Percentiles rank a stretch among this genome's conserved stretches.
phyloP scores from a whole-genome alignment of 495 filamentous ascomycete genomes.

The Aeminium ludgeri region DNA sequence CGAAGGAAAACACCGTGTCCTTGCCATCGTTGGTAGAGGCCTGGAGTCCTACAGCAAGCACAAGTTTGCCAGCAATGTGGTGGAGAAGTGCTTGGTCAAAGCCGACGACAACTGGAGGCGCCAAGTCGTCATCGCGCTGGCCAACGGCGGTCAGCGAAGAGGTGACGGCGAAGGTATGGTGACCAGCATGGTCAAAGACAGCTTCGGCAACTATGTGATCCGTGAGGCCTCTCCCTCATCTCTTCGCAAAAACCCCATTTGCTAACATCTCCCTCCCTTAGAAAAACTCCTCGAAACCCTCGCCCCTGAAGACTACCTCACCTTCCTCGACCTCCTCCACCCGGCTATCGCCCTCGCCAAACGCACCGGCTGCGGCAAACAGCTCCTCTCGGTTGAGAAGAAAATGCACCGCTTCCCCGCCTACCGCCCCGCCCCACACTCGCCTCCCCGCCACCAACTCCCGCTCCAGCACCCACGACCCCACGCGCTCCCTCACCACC shows the following conservation, averaged over 20 bases:
- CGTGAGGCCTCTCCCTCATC: slow-evolving; percentile 44
- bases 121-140: slow-evolving; percentile 53
- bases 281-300: slow-evolving; percentile 66
- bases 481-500: slow-evolving; percentile 2
- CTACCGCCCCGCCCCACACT: background rate
- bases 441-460: slow-evolving; percentile 8
- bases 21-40: slow-evolving; percentile 52
- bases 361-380: slow-evolving; percentile 59
- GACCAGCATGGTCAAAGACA: slow-evolving; percentile 67
- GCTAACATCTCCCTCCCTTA: slow-evolving; percentile 26
- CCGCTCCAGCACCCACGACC: slow-evolving; percentile 1
- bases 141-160: slow-evolving; percentile 35
- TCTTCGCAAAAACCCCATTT: background rate
- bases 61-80: slow-evolving; percentile 95
- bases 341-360: slow-evolving; percentile 57
- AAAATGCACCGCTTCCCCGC: slow-evolving; percentile 21
- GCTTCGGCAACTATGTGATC: slow-evolving; percentile 92
- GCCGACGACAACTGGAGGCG: slow-evolving; percentile 52
- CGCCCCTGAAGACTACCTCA: slow-evolving; percentile 42
- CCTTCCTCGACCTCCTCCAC: slow-evolving; percentile 55
- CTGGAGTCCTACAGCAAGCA: slow-evolving; percentile 70
- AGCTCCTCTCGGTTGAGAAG: slow-evolving; percentile 37
- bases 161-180: slow-evolving; percentile 44
- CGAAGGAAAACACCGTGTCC: slow-evolving; percentile 57
- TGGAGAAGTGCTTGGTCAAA: slow-evolving; percentile 78